Evolutionary conservation across 768 basidiomycete species (phyloP).

Genomic region (Leccinum variicolor): DNA sequence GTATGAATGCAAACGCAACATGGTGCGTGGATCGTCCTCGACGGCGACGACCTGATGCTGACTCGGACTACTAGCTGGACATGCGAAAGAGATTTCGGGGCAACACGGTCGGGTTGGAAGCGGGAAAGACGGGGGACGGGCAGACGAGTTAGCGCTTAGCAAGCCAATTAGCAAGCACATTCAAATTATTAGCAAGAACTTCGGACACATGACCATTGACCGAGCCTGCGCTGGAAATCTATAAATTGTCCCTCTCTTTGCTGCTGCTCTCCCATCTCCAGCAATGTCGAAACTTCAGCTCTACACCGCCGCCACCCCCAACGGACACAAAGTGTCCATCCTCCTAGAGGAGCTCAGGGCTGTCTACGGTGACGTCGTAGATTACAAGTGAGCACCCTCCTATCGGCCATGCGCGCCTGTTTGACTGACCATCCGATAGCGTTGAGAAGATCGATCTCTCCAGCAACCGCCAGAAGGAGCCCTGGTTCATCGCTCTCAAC

Average conservation of each 20-base stretch:
- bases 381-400: constrained; percentile 45
- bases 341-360: constrained; percentile 63
- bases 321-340: constrained; percentile 50
- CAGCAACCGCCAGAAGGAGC: constrained; percentile 75
- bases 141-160: neutral
- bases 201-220: constrained; percentile 14
- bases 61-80: constrained; percentile 51
- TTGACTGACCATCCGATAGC: constrained; percentile 29
- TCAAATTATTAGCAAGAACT: constrained; percentile 18
- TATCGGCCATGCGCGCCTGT: neutral
- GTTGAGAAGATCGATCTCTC: constrained; percentile 52
- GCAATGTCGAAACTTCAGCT: constrained; percentile 29
- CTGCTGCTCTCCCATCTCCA: neutral
- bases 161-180: neutral
- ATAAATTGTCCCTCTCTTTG: constrained; percentile 6
- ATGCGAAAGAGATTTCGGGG: constrained; percentile 84
- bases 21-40: constrained; percentile 47
- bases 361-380: constrained; percentile 40
- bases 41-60: neutral
- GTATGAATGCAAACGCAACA: constrained; percentile 88
- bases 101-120: constrained; percentile 55
- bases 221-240: constrained; percentile 1
- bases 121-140: constrained; percentile 5
- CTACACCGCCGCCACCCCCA: constrained; percentile 52
- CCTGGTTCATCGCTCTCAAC: constrained; percentile 74